Evolutionary conservation across 2,329 filamentous ascomycete species (phyloP).

Genomic region (Rhynchosporium secalis): DNA sequence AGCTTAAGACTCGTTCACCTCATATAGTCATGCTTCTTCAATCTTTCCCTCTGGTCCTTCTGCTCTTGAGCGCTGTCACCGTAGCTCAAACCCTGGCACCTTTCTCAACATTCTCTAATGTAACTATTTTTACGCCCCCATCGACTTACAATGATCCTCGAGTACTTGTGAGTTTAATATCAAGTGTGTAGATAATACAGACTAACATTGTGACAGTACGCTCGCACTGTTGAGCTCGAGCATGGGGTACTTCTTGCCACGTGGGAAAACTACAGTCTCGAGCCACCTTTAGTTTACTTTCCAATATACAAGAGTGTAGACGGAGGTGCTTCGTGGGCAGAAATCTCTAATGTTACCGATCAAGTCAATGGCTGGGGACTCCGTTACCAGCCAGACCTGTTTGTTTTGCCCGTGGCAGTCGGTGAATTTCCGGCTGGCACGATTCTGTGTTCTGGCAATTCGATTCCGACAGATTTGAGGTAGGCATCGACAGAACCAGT

Average conservation of each 20-base stretch:
- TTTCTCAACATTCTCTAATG: constrained; percentile 36
- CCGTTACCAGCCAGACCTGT: constrained; percentile 69
- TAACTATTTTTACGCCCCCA: constrained; percentile 36
- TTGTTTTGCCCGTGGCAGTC: constrained; percentile 58
- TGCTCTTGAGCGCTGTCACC: constrained; percentile 25
- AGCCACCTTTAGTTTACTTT: constrained; percentile 53
- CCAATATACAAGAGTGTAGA: constrained; percentile 56
- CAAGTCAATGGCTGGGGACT: constrained; percentile 64
- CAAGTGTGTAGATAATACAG: not conserved
- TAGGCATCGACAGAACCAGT: no score
- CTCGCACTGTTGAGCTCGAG: constrained; percentile 40
- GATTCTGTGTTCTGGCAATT: constrained; percentile 54
- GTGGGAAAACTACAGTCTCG: constrained; percentile 57
- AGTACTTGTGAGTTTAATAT: constrained; percentile 24
- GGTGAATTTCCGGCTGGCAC: constrained; percentile 62
- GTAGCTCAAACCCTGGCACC: constrained; percentile 25
- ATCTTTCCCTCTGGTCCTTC: constrained; percentile 22
- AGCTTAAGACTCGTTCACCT: not conserved
- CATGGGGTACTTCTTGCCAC: constrained; percentile 50
- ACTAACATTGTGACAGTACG: constrained; percentile 30
- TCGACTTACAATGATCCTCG: constrained; percentile 36
- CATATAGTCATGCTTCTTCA: constrained; percentile 30
- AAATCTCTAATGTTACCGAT: constrained; percentile 63
- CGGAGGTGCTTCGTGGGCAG: constrained; percentile 59
- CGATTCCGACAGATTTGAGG: constrained; percentile 51